Conservation (phyloP, 2,329 filamentous ascomycete genomes). For the Diplodia intermedia region DNA sequence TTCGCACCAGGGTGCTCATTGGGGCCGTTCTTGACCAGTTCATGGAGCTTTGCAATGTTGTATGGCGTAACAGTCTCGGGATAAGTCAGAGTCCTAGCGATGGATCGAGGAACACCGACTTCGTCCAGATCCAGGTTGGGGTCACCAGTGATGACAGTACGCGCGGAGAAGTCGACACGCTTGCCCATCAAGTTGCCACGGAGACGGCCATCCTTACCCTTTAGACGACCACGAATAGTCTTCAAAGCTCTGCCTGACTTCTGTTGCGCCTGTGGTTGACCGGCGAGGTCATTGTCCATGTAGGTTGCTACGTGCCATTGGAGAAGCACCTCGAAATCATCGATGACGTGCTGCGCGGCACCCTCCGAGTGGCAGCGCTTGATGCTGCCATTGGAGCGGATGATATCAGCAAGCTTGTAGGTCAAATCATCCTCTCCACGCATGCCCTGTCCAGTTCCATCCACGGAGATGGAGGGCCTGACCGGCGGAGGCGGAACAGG, state of each 20-base stretch:
- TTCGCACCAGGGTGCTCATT: slow-evolving; percentile 95
- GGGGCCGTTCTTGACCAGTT: slow-evolving; percentile 89
- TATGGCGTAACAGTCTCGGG: slow-evolving; percentile 97
- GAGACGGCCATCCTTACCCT: slow-evolving; percentile 98
- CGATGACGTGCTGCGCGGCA: slow-evolving; percentile 86
- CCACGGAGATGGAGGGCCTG: slow-evolving; percentile 94
- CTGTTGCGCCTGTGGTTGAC: slow-evolving; percentile 90
- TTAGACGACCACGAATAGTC: slow-evolving; percentile 93
- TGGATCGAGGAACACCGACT: slow-evolving; percentile 94
- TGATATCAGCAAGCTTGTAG: slow-evolving; percentile 98
- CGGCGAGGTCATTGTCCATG: slow-evolving; percentile 99
- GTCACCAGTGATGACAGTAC: slow-evolving; percentile 99
- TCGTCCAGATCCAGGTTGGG: slow-evolving; percentile 96
- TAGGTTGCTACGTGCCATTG: slow-evolving; percentile 99
- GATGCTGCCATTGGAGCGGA: slow-evolving; percentile 95
- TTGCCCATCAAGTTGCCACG: slow-evolving; percentile 99
- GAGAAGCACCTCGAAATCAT: slow-evolving; percentile 87
- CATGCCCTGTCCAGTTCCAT: slow-evolving; percentile 88
- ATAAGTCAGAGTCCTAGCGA: slow-evolving; percentile 91
- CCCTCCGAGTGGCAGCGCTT: slow-evolving; percentile 89
- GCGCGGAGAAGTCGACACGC: slow-evolving; percentile 98
- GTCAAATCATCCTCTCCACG: slow-evolving; percentile 99
- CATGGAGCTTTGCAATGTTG: slow-evolving; percentile 92
- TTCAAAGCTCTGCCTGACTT: slow-evolving; percentile 97
- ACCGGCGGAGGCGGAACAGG: slow-evolving; percentile 96